phyloP scores from a whole-genome alignment of 1,139 yeast species.

The Geotrichum europaeum region DNA sequence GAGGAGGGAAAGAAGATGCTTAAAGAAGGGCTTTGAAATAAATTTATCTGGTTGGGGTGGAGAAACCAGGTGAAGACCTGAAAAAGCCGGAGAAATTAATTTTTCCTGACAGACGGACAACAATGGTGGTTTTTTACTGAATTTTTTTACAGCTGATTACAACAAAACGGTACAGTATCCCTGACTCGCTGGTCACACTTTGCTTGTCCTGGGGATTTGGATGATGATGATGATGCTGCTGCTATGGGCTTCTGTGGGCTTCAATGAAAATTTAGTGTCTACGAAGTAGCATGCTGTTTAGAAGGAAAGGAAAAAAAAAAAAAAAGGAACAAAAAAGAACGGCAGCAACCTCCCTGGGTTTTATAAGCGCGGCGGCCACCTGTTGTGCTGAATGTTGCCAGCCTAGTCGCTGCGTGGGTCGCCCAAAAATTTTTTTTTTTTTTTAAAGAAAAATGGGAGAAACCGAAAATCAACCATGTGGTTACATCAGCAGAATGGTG shows the following conservation, averaged over 20 bases:
- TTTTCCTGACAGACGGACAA: slow-evolving; percentile 2
- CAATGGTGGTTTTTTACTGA: not conserved
- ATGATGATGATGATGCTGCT: not conserved
- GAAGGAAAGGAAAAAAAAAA: not conserved
- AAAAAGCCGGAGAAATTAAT: slow-evolving; percentile 5
- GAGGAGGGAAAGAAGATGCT: not conserved
- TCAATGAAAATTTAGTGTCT: not conserved
- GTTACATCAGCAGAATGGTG: not conserved
- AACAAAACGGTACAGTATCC: not conserved
- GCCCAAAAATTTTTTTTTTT: not conserved
- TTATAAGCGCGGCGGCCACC: not conserved
- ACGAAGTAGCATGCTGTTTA: not conserved
- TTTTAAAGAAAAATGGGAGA: not conserved
- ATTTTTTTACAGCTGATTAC: not conserved
- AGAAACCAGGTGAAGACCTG: not conserved
- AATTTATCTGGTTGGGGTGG: not conserved
- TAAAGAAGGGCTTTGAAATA: not conserved
- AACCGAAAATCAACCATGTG: not conserved
- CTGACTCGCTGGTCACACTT: not conserved
- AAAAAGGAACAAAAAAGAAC: not conserved
- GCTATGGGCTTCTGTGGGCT: not conserved
- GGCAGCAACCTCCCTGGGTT: not conserved
- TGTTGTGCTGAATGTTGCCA: not conserved
- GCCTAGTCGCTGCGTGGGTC: too few species aligned
- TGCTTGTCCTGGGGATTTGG: not conserved